Conservation (phyloP, 441 rosid genomes). For the Raphanus hybrid region DNA sequence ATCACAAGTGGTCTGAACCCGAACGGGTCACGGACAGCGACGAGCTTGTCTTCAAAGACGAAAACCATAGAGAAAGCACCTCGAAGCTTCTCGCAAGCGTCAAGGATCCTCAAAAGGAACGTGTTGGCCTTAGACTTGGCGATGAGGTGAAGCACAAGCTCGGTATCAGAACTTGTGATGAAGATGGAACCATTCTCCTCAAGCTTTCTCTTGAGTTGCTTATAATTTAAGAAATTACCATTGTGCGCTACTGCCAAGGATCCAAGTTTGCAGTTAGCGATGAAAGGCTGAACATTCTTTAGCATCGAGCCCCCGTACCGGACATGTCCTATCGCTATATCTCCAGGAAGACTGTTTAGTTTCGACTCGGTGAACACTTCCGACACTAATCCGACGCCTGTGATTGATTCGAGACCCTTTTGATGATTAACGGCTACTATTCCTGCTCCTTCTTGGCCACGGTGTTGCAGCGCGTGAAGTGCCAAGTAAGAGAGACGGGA, state of each 20-base stretch:
- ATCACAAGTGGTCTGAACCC: slow-evolving; percentile 6
- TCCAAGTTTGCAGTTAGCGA: slow-evolving; percentile 3
- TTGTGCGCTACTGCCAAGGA: slow-evolving; percentile 3
- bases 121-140: slow-evolving; percentile 7
- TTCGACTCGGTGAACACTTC: slow-evolving; percentile 1
- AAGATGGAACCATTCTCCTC: background rate
- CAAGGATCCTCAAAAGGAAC: background rate
- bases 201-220: background rate
- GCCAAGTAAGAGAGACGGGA: slow-evolving; percentile 3
- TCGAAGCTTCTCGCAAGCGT: slow-evolving; percentile 12
- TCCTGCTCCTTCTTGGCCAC: slow-evolving; percentile 11
- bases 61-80: slow-evolving; percentile 9
- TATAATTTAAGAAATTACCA: background rate
- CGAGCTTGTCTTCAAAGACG: background rate
- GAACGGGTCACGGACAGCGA: background rate
- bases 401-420: background rate
- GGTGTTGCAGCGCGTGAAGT: slow-evolving; percentile 4
- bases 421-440: background rate
- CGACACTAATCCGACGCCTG: slow-evolving; percentile 10
- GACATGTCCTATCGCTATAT: slow-evolving; percentile 4
- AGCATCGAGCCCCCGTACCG: background rate
- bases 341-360: background rate
- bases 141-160: slow-evolving; percentile 1
- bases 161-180: background rate
- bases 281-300: slow-evolving; percentile 6